Conservation (phyloP, 345 rosid species). For the Brassica juncea region DNA sequence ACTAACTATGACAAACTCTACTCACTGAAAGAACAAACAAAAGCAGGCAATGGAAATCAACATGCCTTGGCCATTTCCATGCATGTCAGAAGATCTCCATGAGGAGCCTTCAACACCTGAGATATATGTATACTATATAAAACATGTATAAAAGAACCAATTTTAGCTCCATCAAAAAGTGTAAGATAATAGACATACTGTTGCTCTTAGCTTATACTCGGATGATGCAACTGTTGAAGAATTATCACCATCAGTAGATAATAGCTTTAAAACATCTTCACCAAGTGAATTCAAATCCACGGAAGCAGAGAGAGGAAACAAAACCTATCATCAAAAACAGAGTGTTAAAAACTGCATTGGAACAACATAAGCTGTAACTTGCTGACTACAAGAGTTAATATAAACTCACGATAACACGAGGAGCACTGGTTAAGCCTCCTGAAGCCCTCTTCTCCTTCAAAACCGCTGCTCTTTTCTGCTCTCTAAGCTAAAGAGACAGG, state of each 20-base stretch:
- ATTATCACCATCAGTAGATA: constrained; percentile 50
- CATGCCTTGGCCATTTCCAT: constrained; percentile 95
- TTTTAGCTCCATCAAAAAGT: background rate
- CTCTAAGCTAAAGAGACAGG: constrained; percentile 54
- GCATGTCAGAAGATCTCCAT: constrained; percentile 75
- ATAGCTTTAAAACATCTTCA: constrained; percentile 55
- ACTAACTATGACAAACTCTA: background rate
- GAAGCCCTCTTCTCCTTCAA: constrained; percentile 78
- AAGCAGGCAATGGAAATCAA: background rate
- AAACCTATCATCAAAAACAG: constrained; percentile 52
- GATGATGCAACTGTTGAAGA: constrained; percentile 67
- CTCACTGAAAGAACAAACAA: constrained; percentile 18
- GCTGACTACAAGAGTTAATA: background rate
- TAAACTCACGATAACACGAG: constrained; percentile 74
- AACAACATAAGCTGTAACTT: background rate
- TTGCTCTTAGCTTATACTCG: constrained; percentile 68
- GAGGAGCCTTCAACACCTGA: constrained; percentile 80
- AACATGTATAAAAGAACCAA: background rate
- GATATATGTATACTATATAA: background rate
- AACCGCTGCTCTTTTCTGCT: constrained; percentile 77
- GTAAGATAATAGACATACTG: constrained; percentile 48
- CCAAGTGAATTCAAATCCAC: constrained; percentile 60
- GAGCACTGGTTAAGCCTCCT: constrained; percentile 58
- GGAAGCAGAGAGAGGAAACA: constrained; percentile 75
- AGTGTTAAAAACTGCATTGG: background rate